Percentiles rank a stretch among this genome's conserved stretches.
These are phyloP conservation scores for Postia placenta DNA, from an alignment of 768 basidiomycete genomes.

Conservation along the genomic window DNA sequence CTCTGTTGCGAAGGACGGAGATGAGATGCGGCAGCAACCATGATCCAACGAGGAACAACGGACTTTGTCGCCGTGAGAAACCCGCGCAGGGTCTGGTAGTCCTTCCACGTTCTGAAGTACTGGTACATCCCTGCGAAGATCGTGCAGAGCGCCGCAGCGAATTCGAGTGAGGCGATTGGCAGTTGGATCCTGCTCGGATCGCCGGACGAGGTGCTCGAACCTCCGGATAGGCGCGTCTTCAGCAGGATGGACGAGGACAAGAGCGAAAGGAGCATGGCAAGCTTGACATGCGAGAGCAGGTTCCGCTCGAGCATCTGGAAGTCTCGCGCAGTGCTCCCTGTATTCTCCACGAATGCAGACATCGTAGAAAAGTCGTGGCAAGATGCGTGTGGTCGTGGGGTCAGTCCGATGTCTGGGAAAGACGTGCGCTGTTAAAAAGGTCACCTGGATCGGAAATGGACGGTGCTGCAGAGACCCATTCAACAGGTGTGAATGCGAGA, in stretches of 20 bases:
- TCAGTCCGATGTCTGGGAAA: no score
- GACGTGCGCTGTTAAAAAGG: no score
- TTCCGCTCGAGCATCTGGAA: conserved; percentile 79
- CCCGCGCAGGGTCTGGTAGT: conserved; percentile 50
- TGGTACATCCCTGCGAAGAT: conserved; percentile 60
- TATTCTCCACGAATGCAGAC: neutral
- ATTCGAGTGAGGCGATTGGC: conserved; percentile 48
- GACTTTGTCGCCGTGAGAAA: conserved; percentile 56
- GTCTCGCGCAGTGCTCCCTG: conserved; percentile 54
- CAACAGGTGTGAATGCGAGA: no score
- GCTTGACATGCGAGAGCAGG: conserved; percentile 59
- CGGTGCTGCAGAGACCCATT: no score
- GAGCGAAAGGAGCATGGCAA: conserved; percentile 58
- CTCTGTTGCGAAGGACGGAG: conserved; percentile 11
- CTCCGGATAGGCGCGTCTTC: conserved; percentile 42
- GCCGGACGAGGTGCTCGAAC: conserved; percentile 16
- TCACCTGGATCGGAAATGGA: no score
- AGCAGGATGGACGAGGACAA: conserved; percentile 61
- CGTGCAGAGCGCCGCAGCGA: conserved; percentile 45
- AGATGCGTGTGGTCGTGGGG: no score
- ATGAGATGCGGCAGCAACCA: conserved; percentile 3
- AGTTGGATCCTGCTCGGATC: conserved; percentile 27
- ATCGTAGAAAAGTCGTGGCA: no score
- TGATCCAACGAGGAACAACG: conserved; percentile 21
- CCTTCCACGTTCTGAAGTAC: conserved; percentile 52